Evolutionary conservation across 371 early-diverging fungal genomes (phyloP), one percentile per base, ranked within the genome.

Genomic region (Mortierella sp.): DNA sequence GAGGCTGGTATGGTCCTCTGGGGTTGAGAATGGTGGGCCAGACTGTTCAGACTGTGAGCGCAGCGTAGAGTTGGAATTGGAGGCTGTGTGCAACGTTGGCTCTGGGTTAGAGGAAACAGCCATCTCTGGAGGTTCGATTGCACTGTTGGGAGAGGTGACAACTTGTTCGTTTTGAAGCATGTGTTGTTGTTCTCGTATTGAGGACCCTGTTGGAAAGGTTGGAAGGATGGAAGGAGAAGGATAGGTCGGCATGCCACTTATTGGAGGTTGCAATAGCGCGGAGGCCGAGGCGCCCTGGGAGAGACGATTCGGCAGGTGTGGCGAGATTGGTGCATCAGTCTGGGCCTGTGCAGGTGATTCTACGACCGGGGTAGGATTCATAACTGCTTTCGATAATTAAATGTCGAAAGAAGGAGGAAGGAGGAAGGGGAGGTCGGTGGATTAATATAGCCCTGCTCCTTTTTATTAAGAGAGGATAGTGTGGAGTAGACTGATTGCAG

Each of bases 191-290:
- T 45, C 45, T 17, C 17, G 45, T 17, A 19, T 12, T 5, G 9
- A 51, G 51, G 34, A 34, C 26, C 9, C 28, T 53, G 5, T 47
- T 47, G 47, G 47, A n/a, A 19, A 45, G 13, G 66, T 9, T 15
- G 26, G 12, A 17, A 57, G 19, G 32, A n/a, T 37, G 17, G 42
- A 23, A 23, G 57, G 66, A 42, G 45, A 43, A 17, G 58, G 66
- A 22, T 66, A 59, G 23, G 34, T 49, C 3, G 59, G 57, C 45
- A 65, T 43, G 5, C 64, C 64, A 2, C 7, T 40, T 23, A 65
- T 57, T n/a, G 66, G 66, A 0, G 66, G 66, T 29, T 66, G 66
- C 9, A 43, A 23, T n/a, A 66, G 49, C 23, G 49, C 40, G 12
- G 66, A 66, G n/a, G 59, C 66, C 23, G 59, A 34, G 17, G 66